phyloP scores from a whole-genome alignment of 1,284 basidiomycete genomes.

The Leccinum pallidistipes region DNA sequence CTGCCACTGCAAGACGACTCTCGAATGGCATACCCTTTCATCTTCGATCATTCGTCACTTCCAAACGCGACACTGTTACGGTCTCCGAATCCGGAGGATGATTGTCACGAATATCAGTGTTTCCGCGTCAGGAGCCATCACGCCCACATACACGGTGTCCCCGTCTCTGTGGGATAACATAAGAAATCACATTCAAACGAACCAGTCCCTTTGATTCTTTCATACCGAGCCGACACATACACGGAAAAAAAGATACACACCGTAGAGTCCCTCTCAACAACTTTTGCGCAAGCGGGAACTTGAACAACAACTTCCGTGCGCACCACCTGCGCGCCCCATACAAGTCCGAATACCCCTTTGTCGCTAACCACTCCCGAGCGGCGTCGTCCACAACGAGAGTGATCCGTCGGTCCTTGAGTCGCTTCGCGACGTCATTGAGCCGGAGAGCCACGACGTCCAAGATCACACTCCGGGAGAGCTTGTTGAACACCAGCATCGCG shows the following conservation, averaged over 20 bases:
- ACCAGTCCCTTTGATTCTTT: background rate
- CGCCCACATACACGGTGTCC: conserved; percentile 31
- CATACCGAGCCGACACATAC: background rate
- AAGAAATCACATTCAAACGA: background rate
- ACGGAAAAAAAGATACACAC: conserved; percentile 37
- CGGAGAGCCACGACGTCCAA: conserved; percentile 58
- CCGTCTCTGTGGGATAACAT: conserved; percentile 30
- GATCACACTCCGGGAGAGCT: too few species aligned
- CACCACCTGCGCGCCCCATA: conserved; percentile 85
- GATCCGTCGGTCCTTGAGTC: conserved; percentile 69
- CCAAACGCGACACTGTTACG: background rate
- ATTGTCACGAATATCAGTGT: conserved; percentile 36
- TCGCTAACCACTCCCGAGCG: conserved; percentile 73
- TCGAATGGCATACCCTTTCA: background rate
- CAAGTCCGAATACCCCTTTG: conserved; percentile 80
- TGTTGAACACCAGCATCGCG: too few species aligned
- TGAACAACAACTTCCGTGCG: conserved; percentile 68
- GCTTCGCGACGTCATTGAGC: conserved; percentile 68
- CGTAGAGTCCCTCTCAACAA: conserved; percentile 74
- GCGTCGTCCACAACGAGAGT: conserved; percentile 66
- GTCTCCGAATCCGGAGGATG: conserved; percentile 30
- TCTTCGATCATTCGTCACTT: background rate
- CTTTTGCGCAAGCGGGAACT: conserved; percentile 76
- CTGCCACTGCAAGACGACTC: background rate
- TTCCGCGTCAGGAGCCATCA: conserved; percentile 12